phyloP scores from a whole-genome alignment of 805 yeast genomes.

The Saccharomyces cerevisiae region DNA sequence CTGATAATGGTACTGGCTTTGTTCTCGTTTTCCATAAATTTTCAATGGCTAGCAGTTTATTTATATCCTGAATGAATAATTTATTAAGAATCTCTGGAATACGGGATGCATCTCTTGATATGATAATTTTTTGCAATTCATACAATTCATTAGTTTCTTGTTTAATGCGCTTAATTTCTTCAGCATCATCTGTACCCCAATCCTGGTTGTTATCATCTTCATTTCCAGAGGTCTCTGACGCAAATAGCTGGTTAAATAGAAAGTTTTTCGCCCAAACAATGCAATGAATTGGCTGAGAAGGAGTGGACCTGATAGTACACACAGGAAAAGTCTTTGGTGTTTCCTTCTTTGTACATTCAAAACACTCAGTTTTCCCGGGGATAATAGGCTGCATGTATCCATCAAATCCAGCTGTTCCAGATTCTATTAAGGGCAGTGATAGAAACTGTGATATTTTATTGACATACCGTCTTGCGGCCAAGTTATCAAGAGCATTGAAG shows the following conservation, averaged over 20 bases:
- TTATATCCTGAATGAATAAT: slow-evolving; percentile 67
- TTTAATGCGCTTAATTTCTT: slow-evolving; percentile 55
- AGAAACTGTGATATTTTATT: slow-evolving; percentile 73
- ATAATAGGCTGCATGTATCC: slow-evolving; percentile 92
- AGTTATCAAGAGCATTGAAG: slow-evolving; percentile 88
- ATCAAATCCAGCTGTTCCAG: slow-evolving; percentile 90
- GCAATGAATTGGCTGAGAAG: slow-evolving; percentile 92
- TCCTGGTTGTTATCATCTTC: slow-evolving; percentile 32
- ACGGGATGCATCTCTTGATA: slow-evolving; percentile 24
- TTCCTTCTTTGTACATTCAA: slow-evolving; percentile 81
- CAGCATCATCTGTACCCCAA: slow-evolving; percentile 55
- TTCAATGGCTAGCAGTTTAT: slow-evolving; percentile 59
- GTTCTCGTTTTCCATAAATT: slow-evolving; percentile 69
- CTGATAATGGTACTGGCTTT: slow-evolving; percentile 57
- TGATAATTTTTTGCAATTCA: slow-evolving; percentile 38
- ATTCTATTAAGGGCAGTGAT: slow-evolving; percentile 72
- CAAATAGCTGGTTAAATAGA: slow-evolving; percentile 72
- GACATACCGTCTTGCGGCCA: slow-evolving; percentile 87
- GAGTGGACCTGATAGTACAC: slow-evolving; percentile 94
- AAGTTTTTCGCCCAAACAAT: slow-evolving; percentile 96
- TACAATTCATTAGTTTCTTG: slow-evolving; percentile 61
- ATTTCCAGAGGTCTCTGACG: slow-evolving; percentile 34
- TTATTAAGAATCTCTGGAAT: slow-evolving; percentile 44
- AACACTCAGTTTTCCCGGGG: slow-evolving; percentile 81
- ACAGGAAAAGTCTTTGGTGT: slow-evolving; percentile 91